Percentiles rank a stretch among this genome's conserved stretches.
These are phyloP conservation scores for Elsinoe perseae DNA, from an alignment of 2,329 filamentous ascomycete species.

Conservation along the genomic window DNA sequence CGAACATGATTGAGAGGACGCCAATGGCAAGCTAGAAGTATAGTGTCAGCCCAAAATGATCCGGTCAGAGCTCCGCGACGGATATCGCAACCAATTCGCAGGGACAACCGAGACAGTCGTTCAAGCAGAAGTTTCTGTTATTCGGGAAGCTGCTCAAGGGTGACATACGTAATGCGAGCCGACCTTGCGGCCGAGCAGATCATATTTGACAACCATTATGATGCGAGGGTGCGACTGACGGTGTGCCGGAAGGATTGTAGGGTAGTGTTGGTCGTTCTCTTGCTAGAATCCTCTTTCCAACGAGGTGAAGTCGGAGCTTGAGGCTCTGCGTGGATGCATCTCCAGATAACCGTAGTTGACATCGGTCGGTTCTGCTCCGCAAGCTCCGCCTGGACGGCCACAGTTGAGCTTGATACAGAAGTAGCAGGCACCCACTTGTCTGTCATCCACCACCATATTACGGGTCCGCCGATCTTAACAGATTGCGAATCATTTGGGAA, in stretches of 20 bases:
- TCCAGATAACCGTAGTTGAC: not conserved
- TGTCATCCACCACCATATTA: not conserved
- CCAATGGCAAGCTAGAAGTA: constrained; percentile 51
- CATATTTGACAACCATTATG: constrained; percentile 47
- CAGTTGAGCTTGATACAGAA: not conserved
- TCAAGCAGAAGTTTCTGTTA: constrained; percentile 3
- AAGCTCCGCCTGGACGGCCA: not conserved
- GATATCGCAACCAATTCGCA: no score
- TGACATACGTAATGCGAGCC: constrained; percentile 47
- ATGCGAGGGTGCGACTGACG: constrained; percentile 10
- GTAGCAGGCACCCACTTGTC: not conserved
- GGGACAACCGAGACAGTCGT: not conserved
- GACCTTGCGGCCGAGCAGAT: constrained; percentile 45
- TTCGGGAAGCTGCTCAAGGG: constrained; percentile 5
- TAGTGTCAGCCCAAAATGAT: not conserved
- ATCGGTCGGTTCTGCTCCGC: not conserved
- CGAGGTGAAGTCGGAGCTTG: constrained; percentile 16
- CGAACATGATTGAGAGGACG: constrained; percentile 45
- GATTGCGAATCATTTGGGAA: not conserved
- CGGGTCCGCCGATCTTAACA: not conserved
- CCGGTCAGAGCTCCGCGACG: no score
- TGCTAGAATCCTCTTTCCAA: not conserved
- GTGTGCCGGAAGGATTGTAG: not conserved
- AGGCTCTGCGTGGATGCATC: not conserved
- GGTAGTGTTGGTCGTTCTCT: constrained; percentile 16